Evolutionary conservation across 2,329 filamentous ascomycete genomes (phyloP), one percentile per base, ranked within the genome.

Genomic region (Dothistroma septosporum): DNA sequence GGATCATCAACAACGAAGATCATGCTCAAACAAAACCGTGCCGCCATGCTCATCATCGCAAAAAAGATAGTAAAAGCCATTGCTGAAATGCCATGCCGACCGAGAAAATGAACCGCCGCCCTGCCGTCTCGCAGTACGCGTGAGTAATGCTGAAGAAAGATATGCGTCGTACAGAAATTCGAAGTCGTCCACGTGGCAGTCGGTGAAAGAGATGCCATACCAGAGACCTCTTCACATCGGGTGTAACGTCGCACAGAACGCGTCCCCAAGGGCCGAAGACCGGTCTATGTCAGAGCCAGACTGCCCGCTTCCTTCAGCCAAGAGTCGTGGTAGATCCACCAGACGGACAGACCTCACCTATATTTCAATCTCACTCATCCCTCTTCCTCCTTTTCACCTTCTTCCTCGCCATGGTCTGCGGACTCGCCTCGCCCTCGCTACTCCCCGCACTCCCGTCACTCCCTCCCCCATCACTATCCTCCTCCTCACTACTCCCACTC

Each of bases 371-470:
- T 49, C 32, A 59, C 53, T 57, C 59, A 21, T 64, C 59, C 31
- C 53, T 59, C 58, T 64, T 65, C 57, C 66, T 64, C 58, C 64
- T 68, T 60, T 64, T 68, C 9, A 63, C 61, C 50, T 67, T 67
- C 60, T 67, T 67, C 53, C 63, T 65, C 8, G 61, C 58, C 49
- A 65, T 63, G 21, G 54, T 63, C 59, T 59, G 64, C 47, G 57
- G 65, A 59, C 58, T 68, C 53, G 46, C 59, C 49, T 50, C 59
- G 32, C 58, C 62, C 22, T 21, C 21, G 6, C 28, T 32, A 50
- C 47, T 50, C 2, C 19, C 10, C 21, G 12, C 10, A 6, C 21
- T 19, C 21, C 50, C 50, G 19, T 28, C 31, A 28, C 50, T 35
- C n/a, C 19, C 47, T 11, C 47, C 47, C 22, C 44, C 44, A 22